A percentile compares a stretch with the other conserved stretches of the same genome.
Evolutionary conservation across 2,329 filamentous ascomycete genomes (phyloP).

Genomic region (Exophiala bonariae): DNA sequence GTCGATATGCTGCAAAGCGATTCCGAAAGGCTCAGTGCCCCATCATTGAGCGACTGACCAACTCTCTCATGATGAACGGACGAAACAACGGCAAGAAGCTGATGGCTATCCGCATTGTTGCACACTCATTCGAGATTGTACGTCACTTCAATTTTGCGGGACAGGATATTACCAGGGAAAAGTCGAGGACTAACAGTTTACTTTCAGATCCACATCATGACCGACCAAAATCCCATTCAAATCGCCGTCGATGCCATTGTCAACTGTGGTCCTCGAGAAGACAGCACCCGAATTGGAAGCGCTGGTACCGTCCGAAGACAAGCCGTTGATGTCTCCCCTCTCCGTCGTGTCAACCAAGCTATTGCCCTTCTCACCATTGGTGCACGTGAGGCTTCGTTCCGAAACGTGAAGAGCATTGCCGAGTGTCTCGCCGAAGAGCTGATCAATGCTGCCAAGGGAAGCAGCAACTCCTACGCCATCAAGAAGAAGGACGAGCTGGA

Average conservation of each 20-base stretch:
- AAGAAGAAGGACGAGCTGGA: conserved; percentile 99
- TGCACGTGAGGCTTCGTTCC: conserved; percentile 97
- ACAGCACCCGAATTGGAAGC: conserved; percentile 98
- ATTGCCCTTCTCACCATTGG: conserved; percentile 98
- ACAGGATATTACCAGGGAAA: too few relatives aligned
- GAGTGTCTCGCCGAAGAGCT: conserved; percentile 99
- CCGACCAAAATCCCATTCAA: conserved; percentile 99
- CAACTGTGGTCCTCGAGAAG: conserved; percentile 99
- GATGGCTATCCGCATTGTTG: conserved; percentile 99
- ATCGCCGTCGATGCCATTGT: conserved; percentile 98
- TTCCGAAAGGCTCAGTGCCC: conserved; percentile 99
- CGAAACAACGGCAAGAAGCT: conserved; percentile 99
- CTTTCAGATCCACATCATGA: conserved; percentile 97
- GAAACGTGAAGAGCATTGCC: conserved; percentile 99
- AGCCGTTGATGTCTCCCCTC: conserved; percentile 99
- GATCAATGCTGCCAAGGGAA: conserved; percentile 99
- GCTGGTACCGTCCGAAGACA: conserved; percentile 99
- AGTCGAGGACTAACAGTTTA: conserved; percentile 27
- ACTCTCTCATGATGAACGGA: conserved; percentile 99
- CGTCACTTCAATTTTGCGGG: conserved; percentile 36
- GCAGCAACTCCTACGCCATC: conserved; percentile 99
- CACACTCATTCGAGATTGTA: conserved; percentile 99
- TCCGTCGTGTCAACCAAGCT: conserved; percentile 99
- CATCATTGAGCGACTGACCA: conserved; percentile 99
- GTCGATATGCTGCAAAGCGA: conserved; percentile 97